These are phyloP conservation scores for Coemansia sp. DNA, from an alignment of 192 early-diverging fungal species.

Conservation along the genomic window DNA sequence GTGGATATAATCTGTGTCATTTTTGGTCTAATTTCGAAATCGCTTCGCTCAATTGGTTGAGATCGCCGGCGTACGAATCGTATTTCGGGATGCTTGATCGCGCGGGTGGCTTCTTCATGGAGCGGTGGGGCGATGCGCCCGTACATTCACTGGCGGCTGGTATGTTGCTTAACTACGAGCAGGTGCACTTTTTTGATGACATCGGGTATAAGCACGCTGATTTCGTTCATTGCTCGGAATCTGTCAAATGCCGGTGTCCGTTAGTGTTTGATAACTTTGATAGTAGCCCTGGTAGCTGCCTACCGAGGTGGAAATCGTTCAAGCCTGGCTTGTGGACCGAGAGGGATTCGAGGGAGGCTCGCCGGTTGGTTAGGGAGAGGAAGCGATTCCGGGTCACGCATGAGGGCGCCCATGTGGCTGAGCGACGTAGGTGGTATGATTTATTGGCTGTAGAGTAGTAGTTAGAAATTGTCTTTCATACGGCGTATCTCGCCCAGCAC, in stretches of 20 bases:
- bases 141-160: conserved; percentile 67
- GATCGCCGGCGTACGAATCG: conserved; percentile 56
- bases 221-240: conserved; percentile 39
- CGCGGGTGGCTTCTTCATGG: conserved; percentile 73
- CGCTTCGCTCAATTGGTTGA: conserved; percentile 62
- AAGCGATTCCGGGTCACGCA: neutral
- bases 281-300: conserved; percentile 22
- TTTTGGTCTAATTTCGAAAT: conserved; percentile 87
- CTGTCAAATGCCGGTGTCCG: conserved; percentile 38
- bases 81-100: conserved; percentile 69
- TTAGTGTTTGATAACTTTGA: conserved; percentile 29
- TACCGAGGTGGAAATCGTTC: conserved; percentile 34
- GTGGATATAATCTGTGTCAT: conserved; percentile 68
- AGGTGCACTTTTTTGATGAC: conserved; percentile 74
- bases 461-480: conserved; percentile 73
- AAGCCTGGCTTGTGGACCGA: conserved; percentile 14
- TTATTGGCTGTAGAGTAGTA: neutral
- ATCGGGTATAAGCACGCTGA: conserved; percentile 63
- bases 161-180: conserved; percentile 51
- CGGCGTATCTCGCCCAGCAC: conserved; percentile 76
- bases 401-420: conserved; percentile 22
- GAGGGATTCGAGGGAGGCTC: conserved; percentile 31
- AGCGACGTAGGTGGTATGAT: conserved; percentile 44
- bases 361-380: conserved; percentile 16
- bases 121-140: conserved; percentile 80